phyloP scores from a whole-genome alignment of 768 basidiomycete species.

The Floccularia luteovirens region DNA sequence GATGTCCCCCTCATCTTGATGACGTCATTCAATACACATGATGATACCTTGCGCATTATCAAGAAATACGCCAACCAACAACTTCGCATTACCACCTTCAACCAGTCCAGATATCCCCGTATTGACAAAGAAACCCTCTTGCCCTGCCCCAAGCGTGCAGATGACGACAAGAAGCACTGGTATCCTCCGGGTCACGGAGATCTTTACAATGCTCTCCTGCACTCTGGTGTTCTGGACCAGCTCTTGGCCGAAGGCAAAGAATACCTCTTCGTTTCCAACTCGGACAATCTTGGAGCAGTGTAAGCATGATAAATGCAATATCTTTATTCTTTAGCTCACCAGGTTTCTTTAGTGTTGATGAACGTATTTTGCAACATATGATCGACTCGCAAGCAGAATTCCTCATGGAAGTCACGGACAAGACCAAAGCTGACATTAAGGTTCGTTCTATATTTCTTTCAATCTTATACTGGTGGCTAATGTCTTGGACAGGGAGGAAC shows the following conservation, averaged over 20 bases:
- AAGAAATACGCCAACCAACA: slow-evolving; percentile 96
- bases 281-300: slow-evolving; percentile 93
- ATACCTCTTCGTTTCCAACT: slow-evolving; percentile 96
- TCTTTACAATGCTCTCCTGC: slow-evolving; percentile 85
- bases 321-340: background rate
- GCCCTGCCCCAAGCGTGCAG: slow-evolving; percentile 70
- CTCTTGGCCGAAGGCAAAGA: slow-evolving; percentile 89
- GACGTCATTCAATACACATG: slow-evolving; percentile 98
- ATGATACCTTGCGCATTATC: slow-evolving; percentile 93
- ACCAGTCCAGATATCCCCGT: slow-evolving; percentile 91
- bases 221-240: slow-evolving; percentile 88
- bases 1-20: slow-evolving; percentile 97
- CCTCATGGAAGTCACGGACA: slow-evolving; percentile 94
- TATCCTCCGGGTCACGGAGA: slow-evolving; percentile 98
- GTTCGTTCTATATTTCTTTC: background rate
- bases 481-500: slow-evolving; percentile 74
- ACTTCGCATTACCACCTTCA: slow-evolving; percentile 86
- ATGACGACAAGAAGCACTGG: slow-evolving; percentile 87
- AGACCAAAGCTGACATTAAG: slow-evolving; percentile 84
- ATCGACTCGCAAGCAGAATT: slow-evolving; percentile 76
- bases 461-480: slow-evolving; percentile 18
- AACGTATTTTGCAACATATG: slow-evolving; percentile 83
- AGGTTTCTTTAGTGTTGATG: slow-evolving; percentile 53
- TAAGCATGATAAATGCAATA: slow-evolving; percentile 26
- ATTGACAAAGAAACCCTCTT: slow-evolving; percentile 86